Evolutionary conservation across 768 basidiomycete genomes (phyloP).

Genomic region (Paxillus involutus): DNA sequence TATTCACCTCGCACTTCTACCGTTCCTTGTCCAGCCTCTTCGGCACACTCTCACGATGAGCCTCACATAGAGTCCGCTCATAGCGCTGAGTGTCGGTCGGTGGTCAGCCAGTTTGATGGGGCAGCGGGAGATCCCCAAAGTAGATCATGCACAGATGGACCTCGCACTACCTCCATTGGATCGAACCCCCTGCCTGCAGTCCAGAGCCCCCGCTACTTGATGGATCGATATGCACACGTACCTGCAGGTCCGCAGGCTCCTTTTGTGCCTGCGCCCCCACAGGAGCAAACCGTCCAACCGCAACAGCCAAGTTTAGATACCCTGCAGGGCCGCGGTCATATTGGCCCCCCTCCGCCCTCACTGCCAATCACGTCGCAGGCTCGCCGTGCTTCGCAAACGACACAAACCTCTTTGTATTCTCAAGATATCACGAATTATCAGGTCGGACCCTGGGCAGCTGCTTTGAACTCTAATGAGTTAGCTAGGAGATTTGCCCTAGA

Average conservation of each 20-base stretch:
- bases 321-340: not conserved
- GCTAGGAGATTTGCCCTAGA: conserved; percentile 8
- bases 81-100: not conserved
- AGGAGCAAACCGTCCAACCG: not conserved
- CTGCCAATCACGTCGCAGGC: not conserved
- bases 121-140: not conserved
- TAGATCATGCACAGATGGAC: not conserved
- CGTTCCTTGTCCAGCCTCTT: conserved; percentile 1
- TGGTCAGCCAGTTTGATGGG: not conserved
- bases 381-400: not conserved
- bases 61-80: not conserved
- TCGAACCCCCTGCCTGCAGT: not conserved
- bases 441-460: conserved; percentile 3
- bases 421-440: conserved; percentile 1
- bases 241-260: not conserved
- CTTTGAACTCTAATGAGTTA: conserved; percentile 6
- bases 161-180: not conserved
- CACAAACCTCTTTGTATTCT: not conserved
- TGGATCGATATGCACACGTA: not conserved
- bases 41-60: conserved; percentile 6
- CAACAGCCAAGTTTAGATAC: not conserved
- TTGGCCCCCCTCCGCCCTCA: not conserved
- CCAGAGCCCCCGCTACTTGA: not conserved
- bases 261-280: not conserved
- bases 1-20: not conserved